Percentiles rank a stretch among this genome's conserved stretches.
phyloP scores from a whole-genome alignment of 139 green algal genomes.

The Chlorella sp. region DNA sequence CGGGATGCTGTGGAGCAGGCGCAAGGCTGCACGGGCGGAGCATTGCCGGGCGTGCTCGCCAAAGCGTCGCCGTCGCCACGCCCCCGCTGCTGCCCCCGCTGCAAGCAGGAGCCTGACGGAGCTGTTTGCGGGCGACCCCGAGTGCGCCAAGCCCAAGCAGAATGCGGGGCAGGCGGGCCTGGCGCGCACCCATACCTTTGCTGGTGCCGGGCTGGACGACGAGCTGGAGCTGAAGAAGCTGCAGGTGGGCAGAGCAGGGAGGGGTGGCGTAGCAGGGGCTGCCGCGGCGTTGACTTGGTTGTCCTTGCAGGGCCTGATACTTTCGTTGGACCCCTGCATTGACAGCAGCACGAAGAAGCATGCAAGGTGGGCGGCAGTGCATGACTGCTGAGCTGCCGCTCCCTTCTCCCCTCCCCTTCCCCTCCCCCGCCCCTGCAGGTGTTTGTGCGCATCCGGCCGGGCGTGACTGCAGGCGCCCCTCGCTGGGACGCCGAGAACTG shows the following conservation, averaged over 20 bases:
- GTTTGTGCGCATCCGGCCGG: constrained; percentile 63
- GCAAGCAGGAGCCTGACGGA: constrained; percentile 40
- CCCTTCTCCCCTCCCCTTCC: neutral
- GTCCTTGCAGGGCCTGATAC: no score
- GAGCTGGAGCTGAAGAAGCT: constrained; percentile 44
- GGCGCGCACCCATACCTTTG: constrained; percentile 10
- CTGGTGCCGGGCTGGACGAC: constrained; percentile 35
- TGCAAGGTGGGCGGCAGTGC: no score
- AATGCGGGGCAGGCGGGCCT: neutral
- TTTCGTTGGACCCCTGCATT: no score
- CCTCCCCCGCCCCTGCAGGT: constrained; percentile 43
- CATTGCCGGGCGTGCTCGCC: no score
- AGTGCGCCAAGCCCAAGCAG: constrained; percentile 1
- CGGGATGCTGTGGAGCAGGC: neutral
- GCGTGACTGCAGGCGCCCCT: constrained; percentile 5
- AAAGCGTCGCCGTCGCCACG: no score
- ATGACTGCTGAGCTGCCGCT: neutral
- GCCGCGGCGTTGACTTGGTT: no score
- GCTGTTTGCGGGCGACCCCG: constrained; percentile 40
- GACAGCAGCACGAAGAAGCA: no score
- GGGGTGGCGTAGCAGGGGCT: no score
- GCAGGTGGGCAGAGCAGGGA: constrained; percentile 40
- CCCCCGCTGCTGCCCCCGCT: neutral
- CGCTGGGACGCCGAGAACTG: constrained; percentile 50
- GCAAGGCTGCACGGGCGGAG: no score